Base-by-base conservation (phyloP, 306 rosid species). In the Corylus avellana region DNA sequence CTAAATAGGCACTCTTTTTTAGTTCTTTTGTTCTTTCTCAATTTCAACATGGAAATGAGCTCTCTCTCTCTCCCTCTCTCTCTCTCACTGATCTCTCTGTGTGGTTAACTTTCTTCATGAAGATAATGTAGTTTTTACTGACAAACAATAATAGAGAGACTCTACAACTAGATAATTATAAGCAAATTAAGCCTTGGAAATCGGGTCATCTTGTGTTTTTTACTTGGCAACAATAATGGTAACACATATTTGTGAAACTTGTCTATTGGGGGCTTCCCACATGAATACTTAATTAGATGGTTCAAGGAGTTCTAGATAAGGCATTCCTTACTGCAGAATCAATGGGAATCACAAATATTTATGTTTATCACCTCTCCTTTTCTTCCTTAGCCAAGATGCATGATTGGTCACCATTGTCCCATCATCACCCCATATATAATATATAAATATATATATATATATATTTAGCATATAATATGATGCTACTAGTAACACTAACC, bases 191-290 rank as follows among this genome's bases (percentile, higher is more conserved):
- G 71, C 37, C 84, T 89, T 80, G 56, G 80, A 53, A 82, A 67
- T 59, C 17, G 84, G 83, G 78, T 86, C 84, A 75, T 79, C 82
- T 70, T 71, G 80, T 81, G 39, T 56, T 83, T 63, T 79, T 81
- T 79, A 73, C 80, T 80, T 75, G 82, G 86, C 80, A 79, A 88
- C 82, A 85, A 84, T 85, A 87, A 85, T 87, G 55, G 70, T 67
- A 35, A 35, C 12, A 77, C 78, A 75, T 84, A 32, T 32, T 32
- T 32, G 68, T 78, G 72, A 83, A 79, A 77, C 77, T 85, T 80
- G 76, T 78, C 79, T 42, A 81, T 46, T 78, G 86, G 77, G 86
- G 77, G 73, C 78, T 82, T 80, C 13, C 58, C 48, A 4, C 22
- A 53, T 51, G 62, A 13, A 17, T 39, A 75, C 76, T 39, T 77